Conservation (phyloP, 768 basidiomycete genomes). For the Tulasnella sp. region DNA sequence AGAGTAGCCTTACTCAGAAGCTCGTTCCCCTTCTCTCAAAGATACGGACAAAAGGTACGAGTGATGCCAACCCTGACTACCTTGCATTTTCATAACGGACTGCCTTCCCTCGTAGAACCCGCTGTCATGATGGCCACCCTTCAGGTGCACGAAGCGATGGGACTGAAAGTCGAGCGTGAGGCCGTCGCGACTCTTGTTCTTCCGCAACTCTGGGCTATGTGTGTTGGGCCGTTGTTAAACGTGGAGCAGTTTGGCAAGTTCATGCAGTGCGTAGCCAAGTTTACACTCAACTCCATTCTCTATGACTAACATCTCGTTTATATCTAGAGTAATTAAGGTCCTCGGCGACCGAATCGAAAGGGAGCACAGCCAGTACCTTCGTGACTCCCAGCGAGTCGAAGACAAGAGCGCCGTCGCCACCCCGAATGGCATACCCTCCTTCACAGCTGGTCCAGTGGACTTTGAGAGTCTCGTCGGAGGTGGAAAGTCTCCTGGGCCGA, state of each 20-base stretch:
- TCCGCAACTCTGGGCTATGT: conserved; percentile 95
- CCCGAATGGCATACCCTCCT: conserved; percentile 37
- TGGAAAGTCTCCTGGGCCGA: conserved; percentile 32
- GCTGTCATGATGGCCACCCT: conserved; percentile 90
- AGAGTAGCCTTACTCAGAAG: conserved; percentile 89
- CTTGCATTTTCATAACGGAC: background rate
- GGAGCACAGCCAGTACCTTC: conserved; percentile 88
- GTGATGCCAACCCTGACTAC: background rate
- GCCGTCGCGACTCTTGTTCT: conserved; percentile 84
- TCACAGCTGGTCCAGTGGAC: conserved; percentile 53
- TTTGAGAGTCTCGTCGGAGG: conserved; percentile 79
- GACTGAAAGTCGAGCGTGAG: conserved; percentile 87
- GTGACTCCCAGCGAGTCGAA: conserved; percentile 87
- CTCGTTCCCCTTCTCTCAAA: conserved; percentile 90
- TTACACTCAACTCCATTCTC: background rate
- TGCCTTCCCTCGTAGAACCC: conserved; percentile 51
- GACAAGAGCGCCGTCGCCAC: conserved; percentile 57
- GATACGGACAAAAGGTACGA: conserved; percentile 73
- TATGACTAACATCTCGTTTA: background rate
- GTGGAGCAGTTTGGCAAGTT: conserved; percentile 78
- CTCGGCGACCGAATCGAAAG: conserved; percentile 78
- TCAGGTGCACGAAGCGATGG: conserved; percentile 93
- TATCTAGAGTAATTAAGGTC: conserved; percentile 38
- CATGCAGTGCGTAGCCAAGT: conserved; percentile 51
- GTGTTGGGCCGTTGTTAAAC: conserved; percentile 67